A percentile compares a stretch with the other conserved stretches of the same genome.
These are phyloP conservation scores for Parmelia sp. DNA, from an alignment of 495 filamentous ascomycete species.

Conservation along the genomic window DNA sequence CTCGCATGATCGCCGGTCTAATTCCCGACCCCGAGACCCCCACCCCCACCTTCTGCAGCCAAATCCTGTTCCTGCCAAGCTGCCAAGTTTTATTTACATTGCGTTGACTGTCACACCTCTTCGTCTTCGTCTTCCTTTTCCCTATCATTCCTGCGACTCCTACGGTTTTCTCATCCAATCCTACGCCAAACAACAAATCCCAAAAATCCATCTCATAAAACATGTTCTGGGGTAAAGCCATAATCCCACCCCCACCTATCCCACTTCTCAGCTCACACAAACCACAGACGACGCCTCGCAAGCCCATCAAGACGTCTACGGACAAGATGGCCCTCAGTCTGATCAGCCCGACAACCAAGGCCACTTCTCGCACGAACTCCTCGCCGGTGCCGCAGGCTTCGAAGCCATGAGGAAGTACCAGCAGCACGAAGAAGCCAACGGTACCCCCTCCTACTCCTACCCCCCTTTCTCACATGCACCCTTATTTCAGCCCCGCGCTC, in stretches of 20 bases:
- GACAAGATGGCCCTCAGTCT: slow-evolving; percentile 7
- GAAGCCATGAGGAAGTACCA: slow-evolving; percentile 70
- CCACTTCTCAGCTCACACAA: neutral
- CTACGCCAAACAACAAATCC: neutral
- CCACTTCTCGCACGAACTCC: slow-evolving; percentile 57
- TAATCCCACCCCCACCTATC: neutral
- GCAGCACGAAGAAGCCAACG: slow-evolving; percentile 55
- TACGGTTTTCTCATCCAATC: neutral
- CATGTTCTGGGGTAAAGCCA: slow-evolving; percentile 10
- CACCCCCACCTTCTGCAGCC: neutral
- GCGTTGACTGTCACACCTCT: neutral
- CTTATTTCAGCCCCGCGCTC: too few relatives aligned
- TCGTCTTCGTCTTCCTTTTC: neutral
- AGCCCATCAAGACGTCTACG: slow-evolving; percentile 11
- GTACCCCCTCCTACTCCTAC: slow-evolving; percentile 32
- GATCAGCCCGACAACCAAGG: slow-evolving; percentile 39
- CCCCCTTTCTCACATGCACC: neutral
- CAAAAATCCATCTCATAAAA: neutral
- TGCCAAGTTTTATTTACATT: neutral
- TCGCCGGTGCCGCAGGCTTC: slow-evolving; percentile 66
- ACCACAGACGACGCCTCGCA: slow-evolving; percentile 7
- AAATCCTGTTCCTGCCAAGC: slow-evolving; percentile 1
- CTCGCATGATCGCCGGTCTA: neutral
- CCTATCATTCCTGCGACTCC: neutral
- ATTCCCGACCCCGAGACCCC: too few relatives aligned